Evolutionary conservation across 2,329 filamentous ascomycete species (phyloP).

Genomic region (Venturia asperata): DNA sequence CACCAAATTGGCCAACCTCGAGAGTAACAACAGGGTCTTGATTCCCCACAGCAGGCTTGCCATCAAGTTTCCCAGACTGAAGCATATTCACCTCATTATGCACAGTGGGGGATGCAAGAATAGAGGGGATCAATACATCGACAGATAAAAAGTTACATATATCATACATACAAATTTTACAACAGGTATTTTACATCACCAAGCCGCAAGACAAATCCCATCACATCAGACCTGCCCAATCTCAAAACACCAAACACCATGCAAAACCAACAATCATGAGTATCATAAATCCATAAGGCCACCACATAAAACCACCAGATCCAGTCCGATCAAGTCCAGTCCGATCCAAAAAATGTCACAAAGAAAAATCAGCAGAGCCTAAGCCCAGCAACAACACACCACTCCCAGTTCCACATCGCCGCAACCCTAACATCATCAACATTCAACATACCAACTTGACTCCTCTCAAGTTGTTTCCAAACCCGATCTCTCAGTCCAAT

Average conservation of each 20-base stretch:
- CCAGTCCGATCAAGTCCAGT: neutral
- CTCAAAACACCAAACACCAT: neutral
- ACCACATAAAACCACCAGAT: neutral
- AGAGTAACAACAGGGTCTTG: no score
- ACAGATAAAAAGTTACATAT: no score
- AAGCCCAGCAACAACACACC: constrained; percentile 15
- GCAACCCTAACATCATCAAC: constrained; percentile 50
- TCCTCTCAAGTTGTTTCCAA: constrained; percentile 49
- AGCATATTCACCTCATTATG: no score
- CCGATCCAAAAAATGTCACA: neutral
- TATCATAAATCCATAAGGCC: neutral
- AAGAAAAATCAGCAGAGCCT: constrained; percentile 8
- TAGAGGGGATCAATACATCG: no score
- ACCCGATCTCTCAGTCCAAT: constrained; percentile 46
- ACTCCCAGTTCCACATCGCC: constrained; percentile 41
- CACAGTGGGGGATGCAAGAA: no score
- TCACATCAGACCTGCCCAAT: neutral
- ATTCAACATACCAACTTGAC: constrained; percentile 52
- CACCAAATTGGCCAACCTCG: no score
- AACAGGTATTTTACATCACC: neutral
- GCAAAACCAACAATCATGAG: neutral
- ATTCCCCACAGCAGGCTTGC: no score
- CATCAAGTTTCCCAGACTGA: no score
- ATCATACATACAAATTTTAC: neutral
- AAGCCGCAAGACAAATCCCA: neutral